These are phyloP conservation scores for Phytophthora europaea DNA, from an alignment of 352 stramenopile species.

Conservation along the genomic window DNA sequence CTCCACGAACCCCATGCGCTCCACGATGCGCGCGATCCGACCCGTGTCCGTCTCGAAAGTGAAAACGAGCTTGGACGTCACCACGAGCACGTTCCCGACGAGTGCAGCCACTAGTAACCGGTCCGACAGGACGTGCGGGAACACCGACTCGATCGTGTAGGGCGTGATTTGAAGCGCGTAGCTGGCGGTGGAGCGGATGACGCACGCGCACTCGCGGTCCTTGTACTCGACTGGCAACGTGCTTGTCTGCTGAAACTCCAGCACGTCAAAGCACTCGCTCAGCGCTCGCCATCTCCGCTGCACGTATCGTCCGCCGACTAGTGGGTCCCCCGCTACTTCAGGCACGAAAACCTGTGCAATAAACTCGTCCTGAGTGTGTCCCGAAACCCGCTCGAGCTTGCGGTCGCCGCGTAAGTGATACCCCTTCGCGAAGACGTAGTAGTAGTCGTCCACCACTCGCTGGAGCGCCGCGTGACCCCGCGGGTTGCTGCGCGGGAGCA, in stretches of 20 bases:
- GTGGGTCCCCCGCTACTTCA: not conserved
- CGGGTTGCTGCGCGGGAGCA: not conserved
- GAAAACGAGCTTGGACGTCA: conserved; percentile 18
- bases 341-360: conserved; percentile 10
- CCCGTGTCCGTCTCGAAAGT: conserved; percentile 11
- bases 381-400: not conserved
- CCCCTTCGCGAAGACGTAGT: conserved; percentile 16
- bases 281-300: conserved; percentile 20
- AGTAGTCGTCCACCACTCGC: conserved; percentile 22
- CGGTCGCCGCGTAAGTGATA: not conserved
- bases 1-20: conserved; percentile 21
- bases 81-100: conserved; percentile 7
- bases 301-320: not conserved
- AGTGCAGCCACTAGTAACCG: conserved; percentile 2
- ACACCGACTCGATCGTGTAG: conserved; percentile 16
- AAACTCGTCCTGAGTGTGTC: conserved; percentile 10
- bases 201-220: conserved; percentile 4
- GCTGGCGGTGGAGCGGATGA: conserved; percentile 18
- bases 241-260: conserved; percentile 24
- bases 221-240: conserved; percentile 13
- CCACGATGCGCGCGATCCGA: conserved; percentile 5
- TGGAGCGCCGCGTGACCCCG: not conserved
- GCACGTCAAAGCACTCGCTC: conserved; percentile 25
- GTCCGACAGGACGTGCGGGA: conserved; percentile 22
- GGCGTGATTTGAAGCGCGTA: conserved; percentile 30